Base-by-base conservation (phyloP, 116 monocot genomes). In the Cymodocea nodosa region DNA sequence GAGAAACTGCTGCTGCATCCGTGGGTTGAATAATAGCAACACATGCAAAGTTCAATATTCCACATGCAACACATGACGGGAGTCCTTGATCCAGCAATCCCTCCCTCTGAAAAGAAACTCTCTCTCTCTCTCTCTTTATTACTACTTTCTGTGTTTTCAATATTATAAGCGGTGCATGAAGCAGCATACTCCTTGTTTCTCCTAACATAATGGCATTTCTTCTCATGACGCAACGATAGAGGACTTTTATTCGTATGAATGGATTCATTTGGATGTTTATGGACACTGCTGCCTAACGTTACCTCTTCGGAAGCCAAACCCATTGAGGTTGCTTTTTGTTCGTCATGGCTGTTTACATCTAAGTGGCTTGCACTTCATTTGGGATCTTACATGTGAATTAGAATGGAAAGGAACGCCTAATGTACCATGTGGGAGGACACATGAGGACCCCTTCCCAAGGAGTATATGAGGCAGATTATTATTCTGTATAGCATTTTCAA, bases 41-140 rank as follows among this genome's bases (percentile, higher is more conserved):
- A n/a, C n/a, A n/a, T n/a, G n/a, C n/a, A n/a, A n/a, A n/a, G n/a
- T n/a, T 92, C 73, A 98, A 82, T 66, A 98, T 88, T 49, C 98
- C 98, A 73, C 98, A 98, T 63, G 92, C 85, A 25, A 98, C 98
- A 86, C 98, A 98, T 63, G 92, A 92, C 35, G 92, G 50, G 51
- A 98, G 64, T 25, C 92, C 98, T 75, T 86, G 88, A 69, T 98
- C 92, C 63, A 92, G 67, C 59, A 88, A 59, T 0, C 78, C 84
- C 59, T 84, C 78, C 70, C 68, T 74, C 30, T 68, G 56, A 17
- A 69, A 48, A 23, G 64, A 52, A 23, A n/a, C n/a, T n/a, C n/a
- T n/a, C n/a, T n/a, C n/a, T n/a, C n/a, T n/a, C n/a, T n/a, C 52
- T 71, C 68, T 77, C 79, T 65, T 80, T 91, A 11, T 71, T 85